Evolutionary conservation across 805 yeast genomes (phyloP), one percentile per base, ranked within the genome.

Genomic region (Pichia heedii): DNA sequence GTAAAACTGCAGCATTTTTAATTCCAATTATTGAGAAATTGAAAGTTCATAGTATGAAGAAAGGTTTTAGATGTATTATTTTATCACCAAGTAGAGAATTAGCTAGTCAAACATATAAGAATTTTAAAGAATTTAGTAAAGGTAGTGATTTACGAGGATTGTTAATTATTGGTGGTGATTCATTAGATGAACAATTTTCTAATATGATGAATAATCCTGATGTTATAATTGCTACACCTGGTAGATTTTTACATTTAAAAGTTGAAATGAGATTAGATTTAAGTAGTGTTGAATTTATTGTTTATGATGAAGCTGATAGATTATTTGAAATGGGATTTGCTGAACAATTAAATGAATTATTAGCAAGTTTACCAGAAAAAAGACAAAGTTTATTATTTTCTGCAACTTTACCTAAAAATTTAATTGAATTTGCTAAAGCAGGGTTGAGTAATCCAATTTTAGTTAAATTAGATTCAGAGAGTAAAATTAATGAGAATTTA

Each of bases 261-360:
- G 89, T 90, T 22, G 99, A 93, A 67, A 93, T 93, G 99, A 76
- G 76, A 48, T 68, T 93, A 43, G 95, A 87, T 57, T 71, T 93
- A 62, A 77, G 75, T 51, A 74, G 86, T 2, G 77, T 93, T 16
- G 96, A 93, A 60, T 90, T 84, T 57, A 83, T 89, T 36, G 95
- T 89, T 1, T 90, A 90, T 60, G 98, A 90, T 66, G 98, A 90
- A 68, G 97, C 97, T 30, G 98, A 90, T 70, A 75, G 97, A 60
- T 73, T 90, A 56, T 90, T 90, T 57, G 98, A 90, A 67, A 80
- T 88, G 86, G 97, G 97, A 45, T 90, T 90, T 61, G 81, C 89
- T 24, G 96, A 87, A 56, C 97, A 90, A 58, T 72, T 90, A 57
- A 87, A 84, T 57, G 97, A 90, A 62, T 73, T 93, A 52, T 65